Evolutionary conservation across 2,329 filamentous ascomycete species (phyloP), one percentile per base, ranked within the genome.

Genomic region (Aspergillus neotritici): DNA sequence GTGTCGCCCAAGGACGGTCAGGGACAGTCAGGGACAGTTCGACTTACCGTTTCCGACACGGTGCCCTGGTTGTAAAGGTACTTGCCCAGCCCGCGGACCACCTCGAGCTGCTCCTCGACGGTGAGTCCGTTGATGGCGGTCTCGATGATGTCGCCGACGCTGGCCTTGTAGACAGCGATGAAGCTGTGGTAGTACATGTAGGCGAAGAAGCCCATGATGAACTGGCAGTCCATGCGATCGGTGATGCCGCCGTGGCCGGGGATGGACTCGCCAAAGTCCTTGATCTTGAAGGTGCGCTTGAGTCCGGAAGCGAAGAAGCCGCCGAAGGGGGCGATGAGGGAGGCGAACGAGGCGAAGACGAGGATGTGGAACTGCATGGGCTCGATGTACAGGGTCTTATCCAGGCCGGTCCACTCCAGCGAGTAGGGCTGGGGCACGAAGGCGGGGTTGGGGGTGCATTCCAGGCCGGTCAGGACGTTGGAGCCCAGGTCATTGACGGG

Each of bases 181-280:
- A 98, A 98, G 61, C 86, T 93, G 66, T 96, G 90, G 71, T 94
- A 98, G 72, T 98, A 98, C 79, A 98, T 90, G 73, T 89, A 97
- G 12, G 91, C 82, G 60, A 98, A 97, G 69, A 95, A 93, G 7
- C 93, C 93, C 93, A 98, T 98, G 73, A 97, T 97, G 72, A 98
- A 98, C 64, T 98, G 93, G 67, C 93, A 98, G 64, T 98, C 93
- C 91, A 98, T 97, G 49, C 93, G 86, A 65, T 98, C 93, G 12
- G 93, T 98, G 72, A 98, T 97, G 56, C 93, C 93, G 48, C 93
- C 93, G 60, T 98, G 93, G 15, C 93, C 93, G 1, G 93, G 93
- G 56, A 98, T 98, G 1, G 89, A 94, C 68, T 98, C 87, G 55
- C 93, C 93, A 71, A 98, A 98, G 72, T 98, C 93, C 77, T 98